Conservation (phyloP, 495 filamentous ascomycete species). For the Aspergillus incahuasiensis region DNA sequence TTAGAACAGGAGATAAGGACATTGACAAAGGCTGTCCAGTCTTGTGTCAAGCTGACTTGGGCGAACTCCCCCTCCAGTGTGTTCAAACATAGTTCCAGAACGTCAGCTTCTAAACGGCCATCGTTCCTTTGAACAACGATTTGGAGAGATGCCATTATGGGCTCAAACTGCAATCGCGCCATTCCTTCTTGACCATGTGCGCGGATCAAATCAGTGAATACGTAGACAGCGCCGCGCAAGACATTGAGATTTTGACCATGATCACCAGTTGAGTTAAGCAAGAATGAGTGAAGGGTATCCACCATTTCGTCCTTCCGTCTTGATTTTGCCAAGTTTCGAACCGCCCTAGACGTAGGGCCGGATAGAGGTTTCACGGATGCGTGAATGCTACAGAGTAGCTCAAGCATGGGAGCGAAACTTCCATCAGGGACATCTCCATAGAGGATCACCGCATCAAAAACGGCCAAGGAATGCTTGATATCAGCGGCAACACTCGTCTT, state of each 20-base stretch:
- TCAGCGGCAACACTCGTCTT: conserved; percentile 69
- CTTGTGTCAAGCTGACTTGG: conserved; percentile 28
- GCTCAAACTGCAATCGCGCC: conserved; percentile 48
- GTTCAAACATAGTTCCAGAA: conserved; percentile 45
- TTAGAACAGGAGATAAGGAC: conserved; percentile 65
- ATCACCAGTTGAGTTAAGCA: conserved; percentile 48
- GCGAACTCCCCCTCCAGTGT: conserved; percentile 38
- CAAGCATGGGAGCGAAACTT: conserved; percentile 64
- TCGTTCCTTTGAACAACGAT: conserved; percentile 50
- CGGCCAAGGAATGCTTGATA: conserved; percentile 66
- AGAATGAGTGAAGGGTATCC: conserved; percentile 57
- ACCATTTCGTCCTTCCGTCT: conserved; percentile 70
- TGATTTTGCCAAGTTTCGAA: conserved; percentile 73
- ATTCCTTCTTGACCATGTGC: conserved; percentile 59
- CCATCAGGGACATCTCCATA: conserved; percentile 69
- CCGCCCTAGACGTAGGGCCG: conserved; percentile 68
- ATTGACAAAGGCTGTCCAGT: conserved; percentile 32
- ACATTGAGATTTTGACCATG: conserved; percentile 54
- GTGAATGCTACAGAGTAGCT: conserved; percentile 78
- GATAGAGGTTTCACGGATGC: conserved; percentile 65
- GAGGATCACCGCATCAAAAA: conserved; percentile 76
- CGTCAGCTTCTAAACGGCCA: conserved; percentile 51
- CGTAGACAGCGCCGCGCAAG: conserved; percentile 62
- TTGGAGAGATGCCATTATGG: conserved; percentile 52
- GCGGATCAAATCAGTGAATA: conserved; percentile 55